Base-by-base conservation (phyloP, 768 basidiomycete species). In the Termitomyces sp. region DNA sequence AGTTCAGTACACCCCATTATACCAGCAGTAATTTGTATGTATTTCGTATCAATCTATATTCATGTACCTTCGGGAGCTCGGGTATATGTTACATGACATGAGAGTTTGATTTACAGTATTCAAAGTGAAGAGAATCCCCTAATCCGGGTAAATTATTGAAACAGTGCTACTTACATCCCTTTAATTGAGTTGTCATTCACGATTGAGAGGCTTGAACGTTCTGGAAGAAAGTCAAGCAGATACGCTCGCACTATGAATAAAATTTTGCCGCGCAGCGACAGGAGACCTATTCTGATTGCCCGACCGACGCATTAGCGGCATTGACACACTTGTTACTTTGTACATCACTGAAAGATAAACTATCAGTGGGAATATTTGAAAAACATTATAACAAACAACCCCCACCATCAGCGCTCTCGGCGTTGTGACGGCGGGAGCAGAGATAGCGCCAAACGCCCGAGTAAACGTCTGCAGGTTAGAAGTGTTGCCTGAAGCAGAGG, bases 251-350 rank as follows among this genome's bases (percentile, higher is more conserved):
- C 50, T 63, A 33, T 33, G 31, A 10, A 30, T 4, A 67, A 80
- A 82, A 57, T 68, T 64, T 10, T 67, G 65, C 61, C 77, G 75
- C 62, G 72, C 75, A 31, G 66, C 64, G 30, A 81, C 81, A 21
- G 75, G 78, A 60, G 82, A 70, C 44, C 70, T 73, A 53, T 73
- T 69, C 64, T 75, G 66, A 65, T 81, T 78, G 45, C 75, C 75
- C 7, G 75, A 77, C n/a, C n/a, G n/a, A n/a, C 14, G 74, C 69
- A 64, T 84, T 83, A 14, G 82, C 79, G 14, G 78, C 79, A 64
- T 83, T 71, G 6, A 81, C 79, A 64, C 83, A 86, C 61, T 76
- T 61, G 69, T 86, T 86, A 62, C 81, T 75, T 69, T 84, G 82
- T 5, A 83, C 73, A 64, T 80, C 78, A 65, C 80, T 76, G 23